A percentile compares a stretch with the other conserved stretches of the same genome.
Conservation (phyloP, 108 stramenopile genomes). For the Aurantiochytrium sp. region DNA sequence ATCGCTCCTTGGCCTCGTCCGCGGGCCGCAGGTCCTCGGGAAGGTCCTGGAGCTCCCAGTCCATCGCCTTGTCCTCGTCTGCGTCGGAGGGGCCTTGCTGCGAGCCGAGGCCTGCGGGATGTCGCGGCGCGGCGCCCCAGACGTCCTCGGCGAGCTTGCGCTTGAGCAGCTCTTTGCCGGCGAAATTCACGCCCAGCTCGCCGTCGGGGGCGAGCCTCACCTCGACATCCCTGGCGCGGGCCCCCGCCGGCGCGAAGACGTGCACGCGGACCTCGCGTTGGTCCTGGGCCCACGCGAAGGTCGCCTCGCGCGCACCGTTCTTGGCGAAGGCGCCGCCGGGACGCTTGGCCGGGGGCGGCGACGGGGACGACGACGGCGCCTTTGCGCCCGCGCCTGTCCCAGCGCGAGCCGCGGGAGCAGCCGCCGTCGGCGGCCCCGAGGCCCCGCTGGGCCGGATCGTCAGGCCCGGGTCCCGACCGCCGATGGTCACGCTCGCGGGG, state of each 20-base stretch:
- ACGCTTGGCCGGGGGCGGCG: neutral
- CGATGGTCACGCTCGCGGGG: neutral
- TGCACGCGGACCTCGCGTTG: neutral
- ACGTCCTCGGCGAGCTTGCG: neutral
- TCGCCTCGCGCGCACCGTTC: neutral
- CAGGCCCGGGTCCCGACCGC: neutral
- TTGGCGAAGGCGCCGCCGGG: neutral
- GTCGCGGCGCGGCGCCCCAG: neutral
- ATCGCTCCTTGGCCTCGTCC: neutral
- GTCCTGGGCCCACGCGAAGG: neutral
- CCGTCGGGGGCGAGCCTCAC: neutral
- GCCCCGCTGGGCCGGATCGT: no score
- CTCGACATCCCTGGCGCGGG: neutral
- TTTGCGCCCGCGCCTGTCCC: no score
- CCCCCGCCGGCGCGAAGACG: neutral
- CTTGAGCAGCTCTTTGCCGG: neutral
- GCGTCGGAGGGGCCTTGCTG: neutral
- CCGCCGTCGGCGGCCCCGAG: no score
- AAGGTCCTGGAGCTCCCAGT: conserved; percentile 11
- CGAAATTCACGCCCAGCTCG: neutral
- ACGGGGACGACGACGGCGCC: no score
- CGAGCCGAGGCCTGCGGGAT: neutral
- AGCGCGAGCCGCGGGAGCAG: no score
- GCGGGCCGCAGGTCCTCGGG: neutral
- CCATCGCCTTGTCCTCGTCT: neutral